Evolutionary conservation across 768 basidiomycete genomes (phyloP).

Genomic region (Tulasnella sp.): DNA sequence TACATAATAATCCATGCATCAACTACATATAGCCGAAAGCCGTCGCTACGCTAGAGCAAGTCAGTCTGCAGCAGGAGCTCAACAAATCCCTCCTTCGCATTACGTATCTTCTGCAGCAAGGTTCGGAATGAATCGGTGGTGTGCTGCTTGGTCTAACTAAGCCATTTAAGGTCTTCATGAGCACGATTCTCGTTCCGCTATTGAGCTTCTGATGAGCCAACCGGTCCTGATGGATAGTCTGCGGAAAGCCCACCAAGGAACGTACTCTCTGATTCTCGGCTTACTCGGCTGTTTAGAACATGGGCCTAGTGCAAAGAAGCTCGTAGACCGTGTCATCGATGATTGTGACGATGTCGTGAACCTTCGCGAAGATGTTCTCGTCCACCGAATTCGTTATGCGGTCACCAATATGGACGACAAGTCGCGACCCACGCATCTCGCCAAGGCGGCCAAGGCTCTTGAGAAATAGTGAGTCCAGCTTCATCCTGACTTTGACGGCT

Average conservation of each 20-base stretch:
- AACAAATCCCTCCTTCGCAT: slow-evolving; percentile 74
- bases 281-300: slow-evolving; percentile 91
- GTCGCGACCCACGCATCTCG: slow-evolving; percentile 56
- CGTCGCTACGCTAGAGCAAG: slow-evolving; percentile 59
- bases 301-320: slow-evolving; percentile 79
- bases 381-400: slow-evolving; percentile 82
- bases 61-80: slow-evolving; percentile 76
- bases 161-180: slow-evolving; percentile 59
- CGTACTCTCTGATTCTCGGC: slow-evolving; percentile 88
- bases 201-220: slow-evolving; percentile 80
- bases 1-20: not conserved
- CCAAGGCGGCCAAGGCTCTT: slow-evolving; percentile 71
- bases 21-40: slow-evolving; percentile 10
- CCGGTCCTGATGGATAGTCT: slow-evolving; percentile 82
- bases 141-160: not conserved
- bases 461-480: slow-evolving; percentile 79
- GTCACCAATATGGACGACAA: slow-evolving; percentile 70
- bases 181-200: slow-evolving; percentile 73
- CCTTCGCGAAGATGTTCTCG: slow-evolving; percentile 85
- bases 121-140: slow-evolving; percentile 47
- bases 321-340: slow-evolving; percentile 92
- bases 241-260: slow-evolving; percentile 88
- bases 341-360: slow-evolving; percentile 89
- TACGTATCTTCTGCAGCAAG: slow-evolving; percentile 79
- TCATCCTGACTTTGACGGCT: not conserved